Base-by-base conservation (phyloP, 2,329 filamentous ascomycete genomes). In the Zelopaecilomyces penicillatus region DNA sequence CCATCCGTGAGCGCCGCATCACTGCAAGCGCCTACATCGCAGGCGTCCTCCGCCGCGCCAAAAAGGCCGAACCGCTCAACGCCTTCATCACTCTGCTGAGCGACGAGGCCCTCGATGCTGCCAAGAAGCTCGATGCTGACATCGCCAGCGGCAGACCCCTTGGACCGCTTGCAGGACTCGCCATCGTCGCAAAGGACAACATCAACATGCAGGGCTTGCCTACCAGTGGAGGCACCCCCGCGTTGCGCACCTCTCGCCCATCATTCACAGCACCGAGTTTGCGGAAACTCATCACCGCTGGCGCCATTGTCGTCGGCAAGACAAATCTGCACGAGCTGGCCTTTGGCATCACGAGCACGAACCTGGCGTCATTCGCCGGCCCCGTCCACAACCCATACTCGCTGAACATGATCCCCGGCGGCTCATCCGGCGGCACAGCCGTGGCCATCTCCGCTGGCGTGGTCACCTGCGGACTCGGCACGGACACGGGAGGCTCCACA, bases 271-370 rank as follows among this genome's bases (percentile, higher is more conserved):
- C 52, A 3, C 52, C 48, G 6, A 50, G 49, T 19, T 36, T 53
- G 28, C 50, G 45, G 29, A 49, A 49, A 39, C 45, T 54, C 30
- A 46, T 53, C n/a, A 39, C 41, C 6, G 60, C 54, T 1, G 61
- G 61, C 0, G 61, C 54, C 1, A 47, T 63, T 2, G 41, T 63
- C 0, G 46, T 63, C 5, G 78, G 77, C 0, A 68, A 70, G 37
- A 78, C 77, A 0, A 82, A 62, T 3, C 80, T 80, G 70, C 76
- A 51, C 29, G 47, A 51, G 31, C 41, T 51, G 9, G 49, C 49
- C 5, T 43, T 53, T 30, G 52, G 52, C 7, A 45, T 52, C 33
- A 50, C 51, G 4, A 51, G 52, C n/a, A 52, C 50, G 2, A 52
- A 50, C 26, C 39, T 51, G 1, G 42, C 52, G 3, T 37, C 51